phyloP scores from a whole-genome alignment of 257 asterid species.

The Leptodermis oblonga region DNA sequence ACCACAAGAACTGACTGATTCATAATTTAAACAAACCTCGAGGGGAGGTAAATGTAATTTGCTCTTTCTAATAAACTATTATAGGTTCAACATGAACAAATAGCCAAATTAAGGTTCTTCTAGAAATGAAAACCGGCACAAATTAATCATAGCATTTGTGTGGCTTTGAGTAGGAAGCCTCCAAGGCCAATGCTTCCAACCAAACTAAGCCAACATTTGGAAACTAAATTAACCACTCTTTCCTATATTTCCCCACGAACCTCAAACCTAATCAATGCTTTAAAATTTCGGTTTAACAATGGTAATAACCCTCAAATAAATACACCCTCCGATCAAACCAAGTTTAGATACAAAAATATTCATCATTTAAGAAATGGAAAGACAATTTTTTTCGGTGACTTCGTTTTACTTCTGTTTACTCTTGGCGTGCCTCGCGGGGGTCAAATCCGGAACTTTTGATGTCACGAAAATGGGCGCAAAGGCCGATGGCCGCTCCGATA shows the following conservation, averaged over 20 bases:
- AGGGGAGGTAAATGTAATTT: too few relatives aligned
- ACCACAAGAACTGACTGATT: too few relatives aligned
- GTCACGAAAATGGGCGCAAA: constrained; percentile 14
- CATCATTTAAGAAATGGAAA: neutral
- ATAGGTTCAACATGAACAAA: too few relatives aligned
- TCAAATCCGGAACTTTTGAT: constrained; percentile 4
- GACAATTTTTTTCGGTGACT: neutral
- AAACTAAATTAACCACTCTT: neutral
- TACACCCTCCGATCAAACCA: neutral
- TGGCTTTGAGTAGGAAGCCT: constrained; percentile 1
- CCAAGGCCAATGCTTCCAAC: constrained; percentile 4
- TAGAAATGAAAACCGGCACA: neutral
- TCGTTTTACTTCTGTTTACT: neutral
- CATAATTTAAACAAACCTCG: too few relatives aligned
- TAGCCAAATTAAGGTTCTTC: neutral
- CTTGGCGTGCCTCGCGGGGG: neutral
- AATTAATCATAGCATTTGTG: neutral
- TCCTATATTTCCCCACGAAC: neutral
- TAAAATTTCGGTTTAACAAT: neutral
- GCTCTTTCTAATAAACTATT: too few relatives aligned
- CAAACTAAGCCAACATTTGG: neutral
- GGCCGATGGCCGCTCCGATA: constrained; percentile 6
- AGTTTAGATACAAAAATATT: too few relatives aligned
- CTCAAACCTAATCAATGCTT: neutral
- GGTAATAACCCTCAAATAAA: neutral